These are phyloP conservation scores for Linum tenue DNA, from an alignment of 345 rosid species.

Conservation along the genomic window DNA sequence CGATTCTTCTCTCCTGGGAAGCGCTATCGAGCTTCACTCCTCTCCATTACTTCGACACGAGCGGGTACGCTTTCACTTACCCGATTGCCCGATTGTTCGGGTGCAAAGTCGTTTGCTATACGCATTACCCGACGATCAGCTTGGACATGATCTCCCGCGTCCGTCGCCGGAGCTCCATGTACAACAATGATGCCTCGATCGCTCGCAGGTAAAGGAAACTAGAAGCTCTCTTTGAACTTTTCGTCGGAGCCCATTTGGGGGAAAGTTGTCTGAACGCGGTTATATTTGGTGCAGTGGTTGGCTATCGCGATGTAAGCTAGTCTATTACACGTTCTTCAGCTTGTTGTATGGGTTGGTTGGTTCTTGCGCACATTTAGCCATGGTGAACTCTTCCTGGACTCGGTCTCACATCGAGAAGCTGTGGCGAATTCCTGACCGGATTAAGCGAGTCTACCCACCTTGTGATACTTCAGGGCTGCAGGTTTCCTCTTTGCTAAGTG, in stretches of 20 bases:
- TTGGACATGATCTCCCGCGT: constrained; percentile 89
- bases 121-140: constrained; percentile 94
- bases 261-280: background rate
- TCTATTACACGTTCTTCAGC: constrained; percentile 67
- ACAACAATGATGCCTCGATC: constrained; percentile 64
- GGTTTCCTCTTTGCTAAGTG: constrained; percentile 28
- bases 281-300: constrained; percentile 47
- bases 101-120: constrained; percentile 84
- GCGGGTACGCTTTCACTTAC: constrained; percentile 91
- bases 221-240: background rate
- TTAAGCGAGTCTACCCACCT: constrained; percentile 78
- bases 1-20: constrained; percentile 82
- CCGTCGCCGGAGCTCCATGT: constrained; percentile 55
- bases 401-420: constrained; percentile 69
- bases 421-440: constrained; percentile 63
- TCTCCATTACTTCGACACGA: constrained; percentile 56
- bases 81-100: constrained; percentile 90
- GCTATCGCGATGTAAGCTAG: constrained; percentile 63
- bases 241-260: background rate
- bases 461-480: constrained; percentile 94
- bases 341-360: constrained; percentile 87
- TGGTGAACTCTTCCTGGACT: constrained; percentile 99
- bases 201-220: constrained; percentile 47
- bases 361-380: constrained; percentile 69
- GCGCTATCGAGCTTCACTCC: constrained; percentile 78